Base-by-base conservation (phyloP, 225 moss, liverwort and hornwort genomes). In the Anthoceros angustus region DNA sequence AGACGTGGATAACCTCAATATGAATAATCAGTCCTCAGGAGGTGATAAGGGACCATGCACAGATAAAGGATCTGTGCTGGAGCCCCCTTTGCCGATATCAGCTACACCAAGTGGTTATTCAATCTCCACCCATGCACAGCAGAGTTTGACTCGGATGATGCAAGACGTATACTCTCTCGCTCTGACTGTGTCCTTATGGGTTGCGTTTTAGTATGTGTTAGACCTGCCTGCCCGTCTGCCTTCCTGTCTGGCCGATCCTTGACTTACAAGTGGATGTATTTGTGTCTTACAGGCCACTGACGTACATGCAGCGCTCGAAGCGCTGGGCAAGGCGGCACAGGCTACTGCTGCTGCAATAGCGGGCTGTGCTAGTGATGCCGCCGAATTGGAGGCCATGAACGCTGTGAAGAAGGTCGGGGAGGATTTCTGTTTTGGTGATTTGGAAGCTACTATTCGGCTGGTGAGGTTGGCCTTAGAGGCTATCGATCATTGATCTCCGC, bases 1-100 rank as follows among this genome's bases (percentile, higher is more conserved):
- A 62, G 98, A 92, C 76, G 80, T 88, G 62, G 91, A 98, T 74
- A 87, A 91, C 66, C 75, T 82, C 15, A 85, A 82, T 11, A 74
- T 82, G 68, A 98, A 92, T 73, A 86, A 88, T 66, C 87, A 87
- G 50, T 80, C 75, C 66, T 69, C 82, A 62, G 76, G 65, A 6
- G 75, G 77, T 65, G 89, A 78, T 70, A 98, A 89, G 69, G 67
- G 75, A 23, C 18, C 55, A 55, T 55, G 55, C 14, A 20, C 14
- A 55, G 55, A 55, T 23, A 55, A 55, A 55, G 16, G 55, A 55
- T 55, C 55, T 55, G 12, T 15, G n/a, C 1, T 23, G 23, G 55
- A 55, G n/a, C 55, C 7, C 23, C 55, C 55, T 55, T 6, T 15
- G 55, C 55, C 55, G 4, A 55, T 55, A 23, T 48, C 46, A 12